These are phyloP conservation scores for Rhizopus arrhizus DNA, from an alignment of 371 early-diverging fungal genomes.

Conservation along the genomic window DNA sequence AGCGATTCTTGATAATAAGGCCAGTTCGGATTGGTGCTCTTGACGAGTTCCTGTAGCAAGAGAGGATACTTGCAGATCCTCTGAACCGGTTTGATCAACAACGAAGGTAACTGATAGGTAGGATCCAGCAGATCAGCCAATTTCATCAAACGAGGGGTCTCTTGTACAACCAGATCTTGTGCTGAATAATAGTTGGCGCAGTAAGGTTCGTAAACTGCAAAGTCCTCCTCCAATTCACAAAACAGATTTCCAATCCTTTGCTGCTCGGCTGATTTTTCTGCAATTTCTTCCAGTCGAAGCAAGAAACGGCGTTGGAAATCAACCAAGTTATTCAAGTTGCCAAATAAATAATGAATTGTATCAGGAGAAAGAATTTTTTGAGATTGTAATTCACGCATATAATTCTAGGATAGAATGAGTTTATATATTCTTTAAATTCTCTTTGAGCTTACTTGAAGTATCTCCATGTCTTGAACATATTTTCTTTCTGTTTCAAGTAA, in stretches of 20 bases:
- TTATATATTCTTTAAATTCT: background rate
- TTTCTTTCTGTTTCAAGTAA: constrained; percentile 93
- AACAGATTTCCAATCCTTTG: constrained; percentile 88
- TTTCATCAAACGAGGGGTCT: constrained; percentile 55
- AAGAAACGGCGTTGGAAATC: constrained; percentile 96
- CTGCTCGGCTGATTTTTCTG: constrained; percentile 70
- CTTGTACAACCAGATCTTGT: constrained; percentile 59
- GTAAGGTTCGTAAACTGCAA: constrained; percentile 91
- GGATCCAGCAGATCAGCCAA: constrained; percentile 81
- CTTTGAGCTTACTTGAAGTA: constrained; percentile 65
- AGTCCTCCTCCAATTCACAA: constrained; percentile 81
- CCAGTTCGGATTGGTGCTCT: constrained; percentile 71
- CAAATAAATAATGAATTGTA: constrained; percentile 82
- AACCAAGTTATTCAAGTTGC: constrained; percentile 87
- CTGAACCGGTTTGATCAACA: constrained; percentile 96
- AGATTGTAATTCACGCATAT: constrained; percentile 61
- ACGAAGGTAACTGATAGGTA: constrained; percentile 81
- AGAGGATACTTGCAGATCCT: constrained; percentile 96
- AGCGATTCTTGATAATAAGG: constrained; percentile 77
- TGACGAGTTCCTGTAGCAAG: constrained; percentile 83
- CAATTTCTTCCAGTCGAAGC: constrained; percentile 86
- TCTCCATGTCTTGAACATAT: constrained; percentile 90
- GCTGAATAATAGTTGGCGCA: constrained; percentile 91
- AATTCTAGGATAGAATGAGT: constrained; percentile 35
- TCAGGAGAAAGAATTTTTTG: constrained; percentile 73